Evolutionary conservation across 345 rosid species (phyloP).

Genomic region (Eucalyptus melliodora): DNA sequence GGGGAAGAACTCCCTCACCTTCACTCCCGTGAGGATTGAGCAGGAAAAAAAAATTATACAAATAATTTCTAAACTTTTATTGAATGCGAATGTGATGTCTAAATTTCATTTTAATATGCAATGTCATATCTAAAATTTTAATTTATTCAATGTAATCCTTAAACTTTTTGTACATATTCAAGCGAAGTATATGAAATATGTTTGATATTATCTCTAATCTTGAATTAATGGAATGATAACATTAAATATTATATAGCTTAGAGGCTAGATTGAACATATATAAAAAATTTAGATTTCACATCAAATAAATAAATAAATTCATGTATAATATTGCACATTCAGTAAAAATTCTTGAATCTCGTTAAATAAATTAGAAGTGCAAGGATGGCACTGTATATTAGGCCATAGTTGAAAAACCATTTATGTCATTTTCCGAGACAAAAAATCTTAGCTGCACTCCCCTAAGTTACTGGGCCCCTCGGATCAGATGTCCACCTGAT

Average conservation of each 20-base stretch:
- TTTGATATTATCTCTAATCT: accelerated
- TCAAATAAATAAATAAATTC: no score
- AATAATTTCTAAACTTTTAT: no score
- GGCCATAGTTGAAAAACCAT: accelerated
- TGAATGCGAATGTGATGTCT: accelerated
- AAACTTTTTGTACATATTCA: no score
- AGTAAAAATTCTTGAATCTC: accelerated
- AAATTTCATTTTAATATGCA: accelerated
- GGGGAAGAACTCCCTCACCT: background rate
- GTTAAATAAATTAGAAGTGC: accelerated
- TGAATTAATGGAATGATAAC: accelerated
- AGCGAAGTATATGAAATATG: accelerated
- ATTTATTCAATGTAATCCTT: accelerated
- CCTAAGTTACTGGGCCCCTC: background rate
- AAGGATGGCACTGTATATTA: accelerated
- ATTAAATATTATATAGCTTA: accelerated
- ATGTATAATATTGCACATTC: accelerated
- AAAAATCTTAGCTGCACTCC: background rate
- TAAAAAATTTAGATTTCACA: no score
- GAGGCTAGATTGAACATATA: accelerated
- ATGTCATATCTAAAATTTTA: accelerated
- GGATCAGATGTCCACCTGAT: background rate
- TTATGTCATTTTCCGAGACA: no score
- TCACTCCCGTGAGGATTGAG: background rate
- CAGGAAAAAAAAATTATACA: accelerated